Evolutionary conservation across 139 green algal genomes (phyloP).

Genomic region (Nannochloris sp.): DNA sequence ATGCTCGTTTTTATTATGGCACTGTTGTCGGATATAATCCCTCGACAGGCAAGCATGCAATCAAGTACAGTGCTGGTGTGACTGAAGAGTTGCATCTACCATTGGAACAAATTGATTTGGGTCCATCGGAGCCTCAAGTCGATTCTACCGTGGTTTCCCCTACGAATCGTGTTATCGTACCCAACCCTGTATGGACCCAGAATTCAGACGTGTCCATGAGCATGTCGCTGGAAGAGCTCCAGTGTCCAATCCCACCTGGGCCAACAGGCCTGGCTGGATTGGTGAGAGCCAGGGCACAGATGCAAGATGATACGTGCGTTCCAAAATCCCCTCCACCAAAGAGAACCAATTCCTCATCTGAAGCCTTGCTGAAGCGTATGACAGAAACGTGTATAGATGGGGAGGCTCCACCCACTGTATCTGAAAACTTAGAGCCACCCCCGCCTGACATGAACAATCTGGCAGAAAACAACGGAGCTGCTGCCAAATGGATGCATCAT

Average conservation of each 20-base stretch:
- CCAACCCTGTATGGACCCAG: constrained; percentile 1
- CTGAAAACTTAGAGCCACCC: too few species aligned
- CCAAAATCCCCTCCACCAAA: too few species aligned
- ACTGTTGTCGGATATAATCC: constrained; percentile 19
- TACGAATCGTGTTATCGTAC: background rate
- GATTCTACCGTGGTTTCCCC: background rate
- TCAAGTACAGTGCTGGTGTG: constrained; percentile 17
- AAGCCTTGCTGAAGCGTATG: too few species aligned
- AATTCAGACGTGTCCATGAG: background rate
- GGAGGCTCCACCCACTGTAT: too few species aligned
- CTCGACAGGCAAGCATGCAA: constrained; percentile 25
- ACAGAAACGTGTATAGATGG: too few species aligned
- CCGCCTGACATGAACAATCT: too few species aligned
- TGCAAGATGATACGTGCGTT: too few species aligned
- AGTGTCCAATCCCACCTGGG: background rate
- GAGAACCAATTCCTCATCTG: too few species aligned
- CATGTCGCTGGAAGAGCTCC: background rate
- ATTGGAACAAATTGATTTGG: constrained; percentile 24
- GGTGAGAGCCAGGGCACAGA: too few species aligned
- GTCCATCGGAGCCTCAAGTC: constrained; percentile 2
- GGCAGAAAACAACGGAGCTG: too few species aligned
- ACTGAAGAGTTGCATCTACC: constrained; percentile 30
- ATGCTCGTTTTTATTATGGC: constrained; percentile 24
- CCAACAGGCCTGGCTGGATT: background rate
- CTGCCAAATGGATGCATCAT: too few species aligned